Base-by-base conservation (phyloP, 176 grass and related monocot species). In the Avena insularis region DNA sequence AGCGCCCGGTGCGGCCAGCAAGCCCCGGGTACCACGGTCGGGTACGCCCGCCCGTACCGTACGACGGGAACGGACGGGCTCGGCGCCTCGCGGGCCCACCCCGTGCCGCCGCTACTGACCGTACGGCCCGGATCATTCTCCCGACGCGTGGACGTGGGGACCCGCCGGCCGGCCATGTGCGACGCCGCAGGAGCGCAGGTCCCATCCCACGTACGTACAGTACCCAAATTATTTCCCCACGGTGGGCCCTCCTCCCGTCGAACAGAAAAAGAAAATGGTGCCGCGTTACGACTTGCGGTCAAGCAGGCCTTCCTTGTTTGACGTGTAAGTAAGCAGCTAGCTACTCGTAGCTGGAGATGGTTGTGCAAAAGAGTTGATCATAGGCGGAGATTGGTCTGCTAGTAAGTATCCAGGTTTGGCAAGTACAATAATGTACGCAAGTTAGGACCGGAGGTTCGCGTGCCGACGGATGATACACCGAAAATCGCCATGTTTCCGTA, bases 11-110 rank as follows among this genome's bases (percentile, higher is more conserved):
- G 27, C 16, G 79, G 59, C n/a, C 31, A 65, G 31, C 10, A 8
- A 48, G 76, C 5, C 12, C 21, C 38, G 76, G 79, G 91, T 90
- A 93, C 91, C 88, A 93, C 88, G 91, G 91, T 17, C 85, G 48
- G 77, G 91, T 81, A 90, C 91, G 54, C 38, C 40, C 40, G 53
- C 38, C 66, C 56, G 70, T 84, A 74, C 76, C 71, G 8, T 43
- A 43, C 13, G 33, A 57, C 60, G 21, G 13, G 59, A 45, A 79
- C 72, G 53, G 16, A 75, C 46, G 79, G 33, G 23, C 47, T n/a
- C 2, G 72, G 33, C 12, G 33, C 68, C 71, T 27, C n/a, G 13
- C 10, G 71, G 74, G 74, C 84, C 75, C 75, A 61, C 82, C 35
- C 12, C 8, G 23, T n/a, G 62, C 46, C 20, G 63, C 63, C 27